Percentiles rank a stretch among this genome's conserved stretches.
Conservation (phyloP, 768 basidiomycete genomes). For the Psilocybe subaeruginosa region DNA sequence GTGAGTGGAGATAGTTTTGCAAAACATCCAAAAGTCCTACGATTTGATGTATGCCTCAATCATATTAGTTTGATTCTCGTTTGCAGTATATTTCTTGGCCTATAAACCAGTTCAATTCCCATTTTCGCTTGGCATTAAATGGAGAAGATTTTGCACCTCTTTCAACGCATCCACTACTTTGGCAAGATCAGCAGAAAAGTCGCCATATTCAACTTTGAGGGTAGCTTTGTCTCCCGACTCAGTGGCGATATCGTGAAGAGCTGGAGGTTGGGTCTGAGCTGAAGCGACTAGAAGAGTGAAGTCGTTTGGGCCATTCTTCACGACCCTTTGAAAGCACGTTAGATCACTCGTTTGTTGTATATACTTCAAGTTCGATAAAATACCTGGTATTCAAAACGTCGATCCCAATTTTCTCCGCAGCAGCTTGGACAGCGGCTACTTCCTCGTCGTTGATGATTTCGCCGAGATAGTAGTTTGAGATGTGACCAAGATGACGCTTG, state of each 20-base stretch:
- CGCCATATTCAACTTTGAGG: slow-evolving; percentile 74
- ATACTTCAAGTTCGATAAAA: slow-evolving; percentile 2
- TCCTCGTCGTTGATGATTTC: slow-evolving; percentile 75
- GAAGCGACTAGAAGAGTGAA: slow-evolving; percentile 83
- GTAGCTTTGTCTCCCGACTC: slow-evolving; percentile 43
- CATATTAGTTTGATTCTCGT: slow-evolving; percentile 74
- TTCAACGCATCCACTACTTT: slow-evolving; percentile 58
- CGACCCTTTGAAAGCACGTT: slow-evolving; percentile 47
- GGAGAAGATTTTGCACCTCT: slow-evolving; percentile 44
- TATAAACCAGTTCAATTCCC: slow-evolving; percentile 26
- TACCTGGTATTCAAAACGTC: slow-evolving; percentile 86
- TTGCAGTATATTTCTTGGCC: slow-evolving; percentile 77
- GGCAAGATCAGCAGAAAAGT: slow-evolving; percentile 61
- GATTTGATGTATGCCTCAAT: slow-evolving; percentile 79
- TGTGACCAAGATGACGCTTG: slow-evolving; percentile 74
- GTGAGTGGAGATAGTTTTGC: not conserved
- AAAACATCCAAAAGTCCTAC: slow-evolving; percentile 36
- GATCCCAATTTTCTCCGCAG: slow-evolving; percentile 75
- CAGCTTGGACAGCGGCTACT: slow-evolving; percentile 73
- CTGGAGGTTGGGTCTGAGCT: slow-evolving; percentile 41
- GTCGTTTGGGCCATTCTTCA: slow-evolving; percentile 62
- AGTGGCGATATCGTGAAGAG: slow-evolving; percentile 49
- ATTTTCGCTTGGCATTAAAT: not conserved
- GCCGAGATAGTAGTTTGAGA: slow-evolving; percentile 87
- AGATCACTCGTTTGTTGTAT: not conserved